phyloP scores from a whole-genome alignment of 139 green algal genomes.

The Chlamydomonas schloesseri region DNA sequence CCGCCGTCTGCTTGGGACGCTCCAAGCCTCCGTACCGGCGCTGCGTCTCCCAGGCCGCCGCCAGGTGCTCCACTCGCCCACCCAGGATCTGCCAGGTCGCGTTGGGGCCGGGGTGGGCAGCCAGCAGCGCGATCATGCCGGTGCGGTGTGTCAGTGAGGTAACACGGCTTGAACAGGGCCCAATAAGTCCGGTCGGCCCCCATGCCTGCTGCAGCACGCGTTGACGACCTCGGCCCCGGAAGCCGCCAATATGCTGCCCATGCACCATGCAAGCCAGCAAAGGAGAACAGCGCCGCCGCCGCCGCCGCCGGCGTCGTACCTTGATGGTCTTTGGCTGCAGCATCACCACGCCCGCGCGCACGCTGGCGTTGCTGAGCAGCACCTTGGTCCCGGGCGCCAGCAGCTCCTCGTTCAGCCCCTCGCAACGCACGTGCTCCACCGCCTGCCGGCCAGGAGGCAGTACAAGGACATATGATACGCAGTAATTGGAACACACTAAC shows the following conservation, averaged over 20 bases:
- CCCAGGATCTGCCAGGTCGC: slow-evolving; percentile 66
- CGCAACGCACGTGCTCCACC: slow-evolving; percentile 24
- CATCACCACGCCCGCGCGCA: slow-evolving; percentile 53
- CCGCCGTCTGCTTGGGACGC: slow-evolving; percentile 21
- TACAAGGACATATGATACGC: no score
- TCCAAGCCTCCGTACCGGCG: slow-evolving; percentile 57
- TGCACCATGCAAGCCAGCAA: no score
- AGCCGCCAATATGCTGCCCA: no score
- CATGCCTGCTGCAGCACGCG: no score
- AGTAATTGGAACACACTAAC: no score
- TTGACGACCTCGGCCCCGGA: no score
- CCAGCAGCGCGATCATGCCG: neutral
- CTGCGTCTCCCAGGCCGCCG: slow-evolving; percentile 58
- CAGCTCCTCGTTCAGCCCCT: slow-evolving; percentile 43
- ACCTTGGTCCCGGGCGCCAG: slow-evolving; percentile 59
- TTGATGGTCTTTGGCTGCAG: slow-evolving; percentile 52
- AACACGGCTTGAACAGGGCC: no score
- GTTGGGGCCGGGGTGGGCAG: no score
- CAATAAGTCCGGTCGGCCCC: no score
- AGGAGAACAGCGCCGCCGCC: no score
- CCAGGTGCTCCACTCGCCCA: slow-evolving; percentile 58
- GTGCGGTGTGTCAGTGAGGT: no score
- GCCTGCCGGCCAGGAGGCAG: slow-evolving; percentile 44
- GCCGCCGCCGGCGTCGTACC: no score
- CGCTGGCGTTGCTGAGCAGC: slow-evolving; percentile 13